Percentiles rank a stretch among this genome's conserved stretches.
These are phyloP conservation scores for Bjerkandera adusta DNA, from an alignment of 1,284 basidiomycete genomes.

Conservation along the genomic window DNA sequence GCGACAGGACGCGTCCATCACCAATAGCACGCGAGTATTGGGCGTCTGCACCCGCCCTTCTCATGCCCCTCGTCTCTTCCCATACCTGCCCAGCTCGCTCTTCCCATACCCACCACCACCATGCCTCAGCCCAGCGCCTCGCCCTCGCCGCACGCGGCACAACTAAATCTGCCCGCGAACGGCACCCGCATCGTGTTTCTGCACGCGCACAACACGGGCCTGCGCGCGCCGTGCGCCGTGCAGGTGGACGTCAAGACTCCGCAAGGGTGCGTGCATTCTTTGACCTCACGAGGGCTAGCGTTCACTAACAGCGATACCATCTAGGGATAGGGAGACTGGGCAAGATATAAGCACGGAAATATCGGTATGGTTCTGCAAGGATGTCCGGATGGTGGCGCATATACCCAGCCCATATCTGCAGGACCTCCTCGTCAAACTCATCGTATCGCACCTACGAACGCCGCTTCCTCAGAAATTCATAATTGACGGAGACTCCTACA, in stretches of 20 bases:
- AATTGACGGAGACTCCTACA: constrained; percentile 20
- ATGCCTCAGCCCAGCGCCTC: no score
- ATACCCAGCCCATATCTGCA: constrained; percentile 2
- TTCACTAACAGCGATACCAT: background rate
- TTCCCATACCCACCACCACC: constrained; percentile 2
- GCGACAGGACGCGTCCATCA: no score
- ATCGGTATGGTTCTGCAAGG: constrained; percentile 23
- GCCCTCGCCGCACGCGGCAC: no score
- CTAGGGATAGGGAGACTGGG: background rate
- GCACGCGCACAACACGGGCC: constrained; percentile 12
- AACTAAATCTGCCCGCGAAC: background rate
- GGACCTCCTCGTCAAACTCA: constrained; percentile 21
- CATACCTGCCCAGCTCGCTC: constrained; percentile 1
- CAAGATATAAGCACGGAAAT: constrained; percentile 14
- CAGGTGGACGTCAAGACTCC: constrained; percentile 7
- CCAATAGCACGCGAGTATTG: no score
- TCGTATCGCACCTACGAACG: constrained; percentile 19
- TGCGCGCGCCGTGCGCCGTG: constrained; percentile 6
- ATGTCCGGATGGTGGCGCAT: background rate
- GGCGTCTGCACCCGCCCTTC: background rate
- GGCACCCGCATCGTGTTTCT: constrained; percentile 9
- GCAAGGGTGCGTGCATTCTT: background rate
- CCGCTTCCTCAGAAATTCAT: constrained; percentile 17
- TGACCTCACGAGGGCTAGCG: background rate
- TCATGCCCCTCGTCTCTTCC: background rate